phyloP scores from a whole-genome alignment of 2,329 filamentous ascomycete genomes.

The Neopestalotiopsis sp. region DNA sequence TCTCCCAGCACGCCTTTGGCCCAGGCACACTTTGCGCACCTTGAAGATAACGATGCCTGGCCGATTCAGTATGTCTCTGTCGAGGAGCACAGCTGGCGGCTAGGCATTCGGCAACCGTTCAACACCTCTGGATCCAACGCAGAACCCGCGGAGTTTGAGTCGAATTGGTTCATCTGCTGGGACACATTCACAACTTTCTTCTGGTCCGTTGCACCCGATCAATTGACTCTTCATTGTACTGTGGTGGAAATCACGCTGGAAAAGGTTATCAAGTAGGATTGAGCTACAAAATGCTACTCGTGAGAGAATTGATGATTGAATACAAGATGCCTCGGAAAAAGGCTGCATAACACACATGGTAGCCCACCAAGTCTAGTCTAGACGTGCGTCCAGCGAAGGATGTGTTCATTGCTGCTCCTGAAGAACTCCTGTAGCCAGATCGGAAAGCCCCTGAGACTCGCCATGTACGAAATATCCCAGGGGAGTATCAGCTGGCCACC shows the following conservation, averaged over 20 bases:
- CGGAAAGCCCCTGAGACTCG: not conserved
- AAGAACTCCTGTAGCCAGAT: slow-evolving; percentile 6
- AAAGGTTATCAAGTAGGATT: not conserved
- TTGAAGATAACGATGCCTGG: not conserved
- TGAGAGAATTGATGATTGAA: no score
- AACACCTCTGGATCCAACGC: not conserved
- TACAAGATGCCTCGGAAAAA: not conserved
- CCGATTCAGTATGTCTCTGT: not conserved
- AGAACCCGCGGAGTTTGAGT: not conserved
- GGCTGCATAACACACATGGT: not conserved
- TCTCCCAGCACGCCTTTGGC: not conserved
- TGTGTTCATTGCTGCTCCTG: not conserved
- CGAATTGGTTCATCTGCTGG: not conserved
- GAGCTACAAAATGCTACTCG: not conserved
- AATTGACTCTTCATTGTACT: not conserved
- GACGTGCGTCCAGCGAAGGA: not conserved
- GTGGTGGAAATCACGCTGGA: not conserved
- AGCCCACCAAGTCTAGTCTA: not conserved
- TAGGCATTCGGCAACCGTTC: not conserved
- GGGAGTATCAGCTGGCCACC: slow-evolving; percentile 2
- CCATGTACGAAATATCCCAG: not conserved
- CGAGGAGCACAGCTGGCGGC: not conserved
- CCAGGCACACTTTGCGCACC: not conserved
- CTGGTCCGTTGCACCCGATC: not conserved
- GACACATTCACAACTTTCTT: not conserved